Conservation (phyloP, 495 filamentous ascomycete species). For the Lentithecium fluviatile region DNA sequence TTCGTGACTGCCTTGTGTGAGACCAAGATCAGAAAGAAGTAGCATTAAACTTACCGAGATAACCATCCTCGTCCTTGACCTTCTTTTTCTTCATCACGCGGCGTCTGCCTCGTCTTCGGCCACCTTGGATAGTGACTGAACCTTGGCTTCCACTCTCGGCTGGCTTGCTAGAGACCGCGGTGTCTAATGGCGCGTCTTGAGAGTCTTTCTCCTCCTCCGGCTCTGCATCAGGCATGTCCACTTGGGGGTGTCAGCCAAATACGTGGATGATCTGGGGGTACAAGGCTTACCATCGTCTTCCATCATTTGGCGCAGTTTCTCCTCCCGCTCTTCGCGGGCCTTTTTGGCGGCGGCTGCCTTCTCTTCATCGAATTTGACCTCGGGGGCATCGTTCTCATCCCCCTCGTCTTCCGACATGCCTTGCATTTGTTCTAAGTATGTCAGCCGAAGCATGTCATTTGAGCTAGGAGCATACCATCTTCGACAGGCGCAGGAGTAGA, state of each 20-base stretch:
- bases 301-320: conserved; percentile 79
- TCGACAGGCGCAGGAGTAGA: conserved; percentile 44
- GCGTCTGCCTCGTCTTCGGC: conserved; percentile 75
- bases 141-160: conserved; percentile 24
- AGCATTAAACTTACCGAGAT: conserved; percentile 64
- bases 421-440: conserved; percentile 47
- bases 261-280: neutral
- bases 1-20: conserved; percentile 68
- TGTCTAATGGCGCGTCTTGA: conserved; percentile 48
- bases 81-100: conserved; percentile 88
- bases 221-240: conserved; percentile 42
- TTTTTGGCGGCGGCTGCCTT: conserved; percentile 51
- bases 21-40: neutral
- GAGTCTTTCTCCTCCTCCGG: conserved; percentile 47
- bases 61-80: conserved; percentile 88
- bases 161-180: conserved; percentile 42
- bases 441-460: conserved; percentile 1
- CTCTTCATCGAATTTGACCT: conserved; percentile 27
- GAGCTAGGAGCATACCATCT: conserved; percentile 51
- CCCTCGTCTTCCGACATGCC: conserved; percentile 76
- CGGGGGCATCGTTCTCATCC: conserved; percentile 59
- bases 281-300: conserved; percentile 73
- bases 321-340: conserved; percentile 68
- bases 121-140: conserved; percentile 52
- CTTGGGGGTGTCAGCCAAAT: conserved; percentile 21